These are phyloP conservation scores for Linnemannia exigua DNA, from an alignment of 192 early-diverging fungal species.

Conservation along the genomic window DNA sequence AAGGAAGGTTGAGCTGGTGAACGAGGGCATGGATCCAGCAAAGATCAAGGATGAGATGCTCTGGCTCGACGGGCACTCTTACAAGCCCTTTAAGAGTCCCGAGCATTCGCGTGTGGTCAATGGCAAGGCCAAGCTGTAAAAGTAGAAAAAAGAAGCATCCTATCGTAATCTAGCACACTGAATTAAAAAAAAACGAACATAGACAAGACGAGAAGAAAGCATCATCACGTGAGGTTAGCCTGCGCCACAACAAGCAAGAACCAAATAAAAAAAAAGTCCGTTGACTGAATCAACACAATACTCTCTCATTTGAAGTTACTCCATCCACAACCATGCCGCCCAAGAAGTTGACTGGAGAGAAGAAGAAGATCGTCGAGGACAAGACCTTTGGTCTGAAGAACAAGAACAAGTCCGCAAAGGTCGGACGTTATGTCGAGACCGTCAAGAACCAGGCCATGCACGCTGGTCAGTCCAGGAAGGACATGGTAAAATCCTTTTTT, in stretches of 20 bases:
- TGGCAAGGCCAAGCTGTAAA: slow-evolving; percentile 45
- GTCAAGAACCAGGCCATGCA: slow-evolving; percentile 86
- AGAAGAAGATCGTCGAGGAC: slow-evolving; percentile 91
- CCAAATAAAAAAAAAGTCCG: not conserved
- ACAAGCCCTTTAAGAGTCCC: slow-evolving; percentile 57
- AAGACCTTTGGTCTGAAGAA: slow-evolving; percentile 99
- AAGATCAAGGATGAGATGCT: slow-evolving; percentile 58
- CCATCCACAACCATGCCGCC: slow-evolving; percentile 77
- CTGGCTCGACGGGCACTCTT: slow-evolving; percentile 62
- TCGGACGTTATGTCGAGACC: slow-evolving; percentile 90
- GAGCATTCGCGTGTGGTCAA: slow-evolving; percentile 40
- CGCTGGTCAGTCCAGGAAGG: slow-evolving; percentile 68
- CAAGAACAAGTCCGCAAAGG: slow-evolving; percentile 97
- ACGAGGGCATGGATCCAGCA: slow-evolving; percentile 63
- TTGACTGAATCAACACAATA: not conserved
- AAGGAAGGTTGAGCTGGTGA: slow-evolving; percentile 61
- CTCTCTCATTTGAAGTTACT: not conserved
- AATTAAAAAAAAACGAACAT: too few species aligned
- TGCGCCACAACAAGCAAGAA: not conserved
- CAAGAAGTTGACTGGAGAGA: slow-evolving; percentile 78
- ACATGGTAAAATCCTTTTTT: slow-evolving; percentile 37
- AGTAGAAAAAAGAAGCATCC: not conserved
- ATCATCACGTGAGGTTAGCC: not conserved
- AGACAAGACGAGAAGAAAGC: not conserved
- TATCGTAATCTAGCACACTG: not conserved